A percentile compares a stretch with the other conserved stretches of the same genome.
phyloP scores from a whole-genome alignment of 2,329 filamentous ascomycete species.

The Trichoderma gracile region DNA sequence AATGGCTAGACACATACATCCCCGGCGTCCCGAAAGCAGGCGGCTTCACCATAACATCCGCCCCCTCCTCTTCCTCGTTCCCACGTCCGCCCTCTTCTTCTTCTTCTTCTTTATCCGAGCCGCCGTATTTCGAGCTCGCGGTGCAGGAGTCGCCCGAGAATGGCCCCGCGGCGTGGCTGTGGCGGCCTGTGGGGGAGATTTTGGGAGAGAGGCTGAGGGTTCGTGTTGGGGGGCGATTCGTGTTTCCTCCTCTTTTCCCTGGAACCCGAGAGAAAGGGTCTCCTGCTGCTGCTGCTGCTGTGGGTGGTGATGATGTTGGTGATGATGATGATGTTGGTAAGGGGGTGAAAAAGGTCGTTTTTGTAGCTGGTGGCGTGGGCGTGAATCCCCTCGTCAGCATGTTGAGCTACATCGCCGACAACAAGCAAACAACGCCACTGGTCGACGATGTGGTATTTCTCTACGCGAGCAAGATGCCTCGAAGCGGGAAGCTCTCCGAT shows the following conservation, averaged over 20 bases:
- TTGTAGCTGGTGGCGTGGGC: conserved; percentile 79
- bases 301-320: no score
- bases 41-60: conserved; percentile 85
- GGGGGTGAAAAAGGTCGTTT: conserved; percentile 51
- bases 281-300: no score
- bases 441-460: conserved; percentile 56
- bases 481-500: conserved; percentile 32
- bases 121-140: conserved; percentile 71
- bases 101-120: conserved; percentile 41
- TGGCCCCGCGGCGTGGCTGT: conserved; percentile 75
- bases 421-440: neutral
- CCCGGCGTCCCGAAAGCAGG: conserved; percentile 70
- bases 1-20: conserved; percentile 84
- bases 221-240: conserved; percentile 77
- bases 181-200: conserved; percentile 58
- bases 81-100: no score
- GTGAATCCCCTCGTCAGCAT: conserved; percentile 82
- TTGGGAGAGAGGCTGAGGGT: conserved; percentile 61
- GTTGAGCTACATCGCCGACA: conserved; percentile 57
- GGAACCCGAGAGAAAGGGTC: no score
- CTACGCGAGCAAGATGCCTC: conserved; percentile 56
- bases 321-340: conserved; percentile 47
- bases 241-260: conserved; percentile 63
- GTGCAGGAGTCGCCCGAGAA: conserved; percentile 72
- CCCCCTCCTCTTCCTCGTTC: conserved; percentile 56